These are phyloP conservation scores for Clonostachys chloroleuca DNA, from an alignment of 2,329 filamentous ascomycete species.

Conservation along the genomic window DNA sequence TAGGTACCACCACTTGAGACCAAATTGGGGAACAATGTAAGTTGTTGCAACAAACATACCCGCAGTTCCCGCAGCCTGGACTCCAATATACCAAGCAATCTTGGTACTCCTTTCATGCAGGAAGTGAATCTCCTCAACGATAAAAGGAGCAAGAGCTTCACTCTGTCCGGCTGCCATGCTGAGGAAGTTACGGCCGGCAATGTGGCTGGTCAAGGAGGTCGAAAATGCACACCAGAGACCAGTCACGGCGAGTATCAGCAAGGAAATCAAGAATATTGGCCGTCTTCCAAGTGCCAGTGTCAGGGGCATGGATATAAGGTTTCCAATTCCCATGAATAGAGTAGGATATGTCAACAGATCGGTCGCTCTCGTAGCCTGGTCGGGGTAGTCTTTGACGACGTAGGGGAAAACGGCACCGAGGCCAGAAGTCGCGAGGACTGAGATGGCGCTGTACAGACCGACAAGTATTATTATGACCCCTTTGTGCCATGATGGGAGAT, in stretches of 20 bases:
- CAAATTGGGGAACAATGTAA: constrained; percentile 32
- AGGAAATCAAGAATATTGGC: constrained; percentile 18
- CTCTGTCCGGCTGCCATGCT: constrained; percentile 33
- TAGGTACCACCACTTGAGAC: constrained; percentile 34
- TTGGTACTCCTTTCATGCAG: constrained; percentile 32
- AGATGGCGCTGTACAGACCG: too few species aligned
- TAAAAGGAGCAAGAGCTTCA: constrained; percentile 34
- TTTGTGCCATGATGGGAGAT: too few species aligned
- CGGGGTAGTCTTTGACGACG: too few species aligned
- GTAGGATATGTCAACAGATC: background rate
- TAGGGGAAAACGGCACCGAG: too few species aligned
- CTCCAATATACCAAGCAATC: constrained; percentile 29
- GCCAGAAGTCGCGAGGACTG: too few species aligned
- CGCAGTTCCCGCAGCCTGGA: constrained; percentile 28
- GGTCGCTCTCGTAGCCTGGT: too few species aligned
- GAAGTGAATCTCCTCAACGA: constrained; percentile 33
- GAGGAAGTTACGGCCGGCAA: constrained; percentile 27
- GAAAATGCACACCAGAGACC: constrained; percentile 11
- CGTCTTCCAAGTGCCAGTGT: constrained; percentile 27
- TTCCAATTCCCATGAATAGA: constrained; percentile 22
- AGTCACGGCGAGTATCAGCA: constrained; percentile 17
- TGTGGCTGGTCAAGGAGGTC: constrained; percentile 12
- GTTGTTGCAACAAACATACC: constrained; percentile 30
- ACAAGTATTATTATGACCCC: too few species aligned
- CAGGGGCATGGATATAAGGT: constrained; percentile 22